Evolutionary conservation across 1,284 basidiomycete genomes (phyloP), one percentile per base, ranked within the genome.

Genomic region (Golubevia pallescens): DNA sequence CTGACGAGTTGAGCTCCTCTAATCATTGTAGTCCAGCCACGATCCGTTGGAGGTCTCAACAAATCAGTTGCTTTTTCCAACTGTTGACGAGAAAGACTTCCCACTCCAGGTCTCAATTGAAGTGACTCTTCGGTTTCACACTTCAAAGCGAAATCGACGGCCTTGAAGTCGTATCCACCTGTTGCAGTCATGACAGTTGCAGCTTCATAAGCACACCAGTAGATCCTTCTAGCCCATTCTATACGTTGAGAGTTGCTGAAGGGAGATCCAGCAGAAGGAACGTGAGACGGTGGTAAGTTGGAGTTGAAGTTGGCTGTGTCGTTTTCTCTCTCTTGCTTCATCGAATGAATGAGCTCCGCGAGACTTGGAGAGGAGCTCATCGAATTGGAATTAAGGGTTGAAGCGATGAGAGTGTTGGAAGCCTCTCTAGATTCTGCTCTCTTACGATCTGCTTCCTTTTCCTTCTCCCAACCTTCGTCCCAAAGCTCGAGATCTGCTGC

Each of bases 181-280:
- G 75, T 78, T 59, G 68, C 68, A 23, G 75, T 69, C 69, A 77
- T 77, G 57, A 76, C 71, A 16, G 74, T 72, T 3, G 74, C 76
- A 10, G 77, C 76, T 0, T 75, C 58, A 59, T 76, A 80, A 57
- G 67, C 68, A 10, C 69, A 61, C 73, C 76, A 78, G 67, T 74
- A 78, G 4, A 70, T 71, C 21, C 77, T 56, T 57, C 73, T 70
- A n/a, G 73, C 71, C 77, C 77, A 80, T 32, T 80, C 77, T 61
- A 70, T 66, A 62, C 74, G 75, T 53, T 78, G 70, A 23, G 68
- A 70, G 42, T 67, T 64, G 51, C 70, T 74, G 71, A 80, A 78
- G 67, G 42, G 42, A 48, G 42, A 48, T 48, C 42, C 42, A 48
- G 42, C 42, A 16, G 42, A 48, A 16, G 42, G 42, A 16, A 48